Conservation (phyloP, 2,329 filamentous ascomycete genomes). For the Fusarium virguliforme region DNA sequence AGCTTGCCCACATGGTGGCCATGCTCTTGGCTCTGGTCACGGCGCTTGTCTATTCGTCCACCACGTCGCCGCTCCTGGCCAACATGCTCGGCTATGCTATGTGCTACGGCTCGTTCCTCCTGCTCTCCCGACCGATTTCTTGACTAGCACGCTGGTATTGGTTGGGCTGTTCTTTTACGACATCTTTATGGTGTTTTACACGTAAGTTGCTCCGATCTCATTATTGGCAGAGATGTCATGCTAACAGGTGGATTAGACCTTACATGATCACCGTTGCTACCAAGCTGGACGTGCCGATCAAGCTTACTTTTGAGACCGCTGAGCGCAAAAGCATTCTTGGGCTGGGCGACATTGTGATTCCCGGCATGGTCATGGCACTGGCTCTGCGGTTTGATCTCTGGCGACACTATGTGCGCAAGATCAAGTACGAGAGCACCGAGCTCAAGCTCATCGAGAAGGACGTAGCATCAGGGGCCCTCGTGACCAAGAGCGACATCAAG, state of each 20-base stretch:
- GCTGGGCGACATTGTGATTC: conserved; percentile 93
- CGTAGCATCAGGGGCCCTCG: conserved; percentile 50
- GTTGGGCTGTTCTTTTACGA: conserved; percentile 92
- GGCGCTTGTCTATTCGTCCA: conserved; percentile 79
- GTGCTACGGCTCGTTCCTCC: conserved; percentile 84
- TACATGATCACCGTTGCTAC: conserved; percentile 92
- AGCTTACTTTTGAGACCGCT: conserved; percentile 82
- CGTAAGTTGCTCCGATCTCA: conserved; percentile 64
- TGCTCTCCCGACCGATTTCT: conserved; percentile 91
- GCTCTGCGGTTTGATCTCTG: conserved; percentile 94
- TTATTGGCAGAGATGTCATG: background rate
- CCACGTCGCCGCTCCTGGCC: conserved; percentile 72
- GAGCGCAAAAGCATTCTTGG: conserved; percentile 86
- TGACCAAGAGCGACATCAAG: conserved; percentile 58
- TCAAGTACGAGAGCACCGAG: conserved; percentile 62
- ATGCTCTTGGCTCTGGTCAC: conserved; percentile 69
- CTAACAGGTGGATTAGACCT: conserved; percentile 65
- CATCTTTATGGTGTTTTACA: conserved; percentile 92
- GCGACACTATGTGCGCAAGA: conserved; percentile 82
- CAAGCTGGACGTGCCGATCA: conserved; percentile 91
- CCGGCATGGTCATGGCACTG: conserved; percentile 90
- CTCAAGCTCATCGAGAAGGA: conserved; percentile 57
- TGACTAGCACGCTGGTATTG: conserved; percentile 84
- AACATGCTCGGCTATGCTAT: conserved; percentile 91
- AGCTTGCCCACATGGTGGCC: conserved; percentile 72